Conservation (phyloP, 371 early-diverging fungal species). For the Rhizopus arrhizus region DNA sequence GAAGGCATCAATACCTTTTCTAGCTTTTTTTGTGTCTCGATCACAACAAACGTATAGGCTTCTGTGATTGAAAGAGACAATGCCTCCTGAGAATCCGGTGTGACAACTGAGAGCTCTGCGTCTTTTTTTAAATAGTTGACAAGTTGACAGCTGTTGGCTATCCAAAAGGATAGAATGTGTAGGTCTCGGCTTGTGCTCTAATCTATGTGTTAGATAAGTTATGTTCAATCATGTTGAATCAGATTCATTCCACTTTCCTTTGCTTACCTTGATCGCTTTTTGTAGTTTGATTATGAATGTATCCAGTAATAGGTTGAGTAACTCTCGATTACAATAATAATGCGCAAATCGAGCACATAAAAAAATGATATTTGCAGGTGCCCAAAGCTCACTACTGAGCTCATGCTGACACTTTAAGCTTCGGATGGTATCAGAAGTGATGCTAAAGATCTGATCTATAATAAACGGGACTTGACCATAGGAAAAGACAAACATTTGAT, state of each 20-base stretch:
- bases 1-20: constrained; percentile 63
- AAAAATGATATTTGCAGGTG: constrained; percentile 84
- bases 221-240: background rate
- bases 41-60: constrained; percentile 61
- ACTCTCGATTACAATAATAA: constrained; percentile 67
- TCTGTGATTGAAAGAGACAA: constrained; percentile 73
- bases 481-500: constrained; percentile 91
- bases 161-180: constrained; percentile 69
- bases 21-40: constrained; percentile 60
- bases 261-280: constrained; percentile 51
- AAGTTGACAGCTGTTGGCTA: constrained; percentile 76
- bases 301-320: constrained; percentile 65
- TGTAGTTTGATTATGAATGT: constrained; percentile 58
- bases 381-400: constrained; percentile 48
- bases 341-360: constrained; percentile 87
- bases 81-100: constrained; percentile 59
- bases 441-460: constrained; percentile 64
- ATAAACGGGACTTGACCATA: constrained; percentile 64
- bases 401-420: constrained; percentile 38
- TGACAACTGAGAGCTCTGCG: constrained; percentile 62
- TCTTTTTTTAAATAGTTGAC: constrained; percentile 83
- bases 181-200: constrained; percentile 32
- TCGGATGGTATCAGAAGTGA: constrained; percentile 17
- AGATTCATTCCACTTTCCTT: constrained; percentile 11
- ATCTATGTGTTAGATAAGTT: too few relatives aligned